Conservation (phyloP, 1,139 yeast genomes). For the Pichia sp. region DNA sequence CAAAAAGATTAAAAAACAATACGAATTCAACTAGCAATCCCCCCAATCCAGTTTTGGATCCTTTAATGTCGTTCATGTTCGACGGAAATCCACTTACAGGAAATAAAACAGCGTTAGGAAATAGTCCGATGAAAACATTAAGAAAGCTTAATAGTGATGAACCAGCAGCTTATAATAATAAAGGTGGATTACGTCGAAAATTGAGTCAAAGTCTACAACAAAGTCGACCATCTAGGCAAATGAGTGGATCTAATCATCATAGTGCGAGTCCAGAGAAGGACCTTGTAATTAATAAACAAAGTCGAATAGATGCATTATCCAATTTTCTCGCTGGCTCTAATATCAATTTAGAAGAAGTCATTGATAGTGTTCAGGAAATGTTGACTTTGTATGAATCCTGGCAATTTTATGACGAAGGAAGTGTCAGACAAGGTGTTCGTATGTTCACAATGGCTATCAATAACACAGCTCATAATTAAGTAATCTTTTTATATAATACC, state of each 20-base stretch:
- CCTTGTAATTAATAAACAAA: not conserved
- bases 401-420: conserved; percentile 70
- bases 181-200: conserved; percentile 6
- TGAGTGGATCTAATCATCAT: not conserved
- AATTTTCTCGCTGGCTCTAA: conserved; percentile 68
- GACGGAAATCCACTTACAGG: not conserved
- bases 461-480: conserved; percentile 4
- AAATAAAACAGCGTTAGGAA: not conserved
- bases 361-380: conserved; percentile 77
- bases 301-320: conserved; percentile 37
- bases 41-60: not conserved
- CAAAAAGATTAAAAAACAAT: not conserved
- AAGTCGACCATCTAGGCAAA: not conserved
- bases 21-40: not conserved
- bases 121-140: not conserved
- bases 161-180: too few relatives aligned
- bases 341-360: conserved; percentile 66
- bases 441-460: conserved; percentile 5
- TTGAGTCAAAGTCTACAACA: conserved; percentile 2
- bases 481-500: too few relatives aligned
- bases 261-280: not conserved
- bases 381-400: conserved; percentile 73
- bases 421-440: conserved; percentile 24
- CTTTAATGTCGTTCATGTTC: conserved; percentile 1
- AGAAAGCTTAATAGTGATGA: not conserved